These are phyloP conservation scores for Durotheca rogersii DNA, from an alignment of 495 filamentous ascomycete genomes.

Conservation along the genomic window DNA sequence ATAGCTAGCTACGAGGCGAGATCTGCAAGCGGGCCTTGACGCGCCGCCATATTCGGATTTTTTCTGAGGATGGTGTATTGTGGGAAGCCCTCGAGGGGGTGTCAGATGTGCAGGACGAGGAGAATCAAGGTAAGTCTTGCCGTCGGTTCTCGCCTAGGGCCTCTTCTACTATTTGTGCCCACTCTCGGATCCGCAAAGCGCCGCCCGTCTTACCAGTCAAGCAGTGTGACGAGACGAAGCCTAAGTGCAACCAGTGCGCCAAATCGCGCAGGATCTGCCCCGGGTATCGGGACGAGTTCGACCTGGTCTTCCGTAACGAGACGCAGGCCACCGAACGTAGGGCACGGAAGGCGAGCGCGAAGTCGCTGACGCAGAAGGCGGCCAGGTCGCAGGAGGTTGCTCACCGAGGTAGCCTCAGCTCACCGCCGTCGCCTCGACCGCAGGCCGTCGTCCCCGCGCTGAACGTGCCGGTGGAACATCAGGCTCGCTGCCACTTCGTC, in stretches of 20 bases:
- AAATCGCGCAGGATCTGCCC: conserved; percentile 67
- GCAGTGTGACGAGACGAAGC: conserved; percentile 69
- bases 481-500: conserved; percentile 56
- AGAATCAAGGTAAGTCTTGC: conserved; percentile 68
- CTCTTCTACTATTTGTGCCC: no score
- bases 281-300: conserved; percentile 68
- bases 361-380: conserved; percentile 25
- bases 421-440: conserved; percentile 10
- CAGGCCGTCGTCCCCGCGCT: conserved; percentile 30
- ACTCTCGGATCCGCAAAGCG: no score
- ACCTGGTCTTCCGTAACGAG: conserved; percentile 66
- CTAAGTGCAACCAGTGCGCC: conserved; percentile 66
- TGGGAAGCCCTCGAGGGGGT: conserved; percentile 71
- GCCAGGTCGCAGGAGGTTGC: no score
- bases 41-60: background rate
- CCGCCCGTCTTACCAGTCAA: background rate
- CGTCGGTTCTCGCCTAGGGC: no score
- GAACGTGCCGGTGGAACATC: conserved; percentile 44
- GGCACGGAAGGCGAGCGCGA: conserved; percentile 43
- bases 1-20: background rate
- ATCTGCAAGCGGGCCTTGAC: background rate
- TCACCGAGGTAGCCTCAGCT: conserved; percentile 5
- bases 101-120: conserved; percentile 68
- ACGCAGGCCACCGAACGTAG: conserved; percentile 60
- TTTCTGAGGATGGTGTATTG: conserved; percentile 66